Conservation (phyloP, 495 filamentous ascomycete species). For the Cetradonia linearis region DNA sequence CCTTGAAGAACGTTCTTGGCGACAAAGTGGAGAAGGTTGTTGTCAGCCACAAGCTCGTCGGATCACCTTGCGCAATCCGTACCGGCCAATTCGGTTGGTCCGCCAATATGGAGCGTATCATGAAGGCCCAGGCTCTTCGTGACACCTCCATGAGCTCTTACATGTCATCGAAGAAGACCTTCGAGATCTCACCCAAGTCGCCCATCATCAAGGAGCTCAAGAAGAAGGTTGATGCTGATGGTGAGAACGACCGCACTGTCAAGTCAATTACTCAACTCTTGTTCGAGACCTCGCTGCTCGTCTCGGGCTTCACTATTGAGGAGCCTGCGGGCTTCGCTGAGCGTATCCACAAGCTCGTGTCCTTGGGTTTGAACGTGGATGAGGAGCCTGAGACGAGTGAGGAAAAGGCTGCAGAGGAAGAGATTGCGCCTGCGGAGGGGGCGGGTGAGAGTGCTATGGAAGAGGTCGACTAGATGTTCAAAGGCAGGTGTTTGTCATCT, state of each 20-base stretch:
- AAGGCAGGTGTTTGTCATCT: slow-evolving; percentile 14
- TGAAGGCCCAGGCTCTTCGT: slow-evolving; percentile 99
- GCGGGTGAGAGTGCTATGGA: slow-evolving; percentile 60
- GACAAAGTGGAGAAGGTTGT: slow-evolving; percentile 99
- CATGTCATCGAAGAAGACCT: slow-evolving; percentile 99
- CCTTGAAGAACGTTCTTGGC: slow-evolving; percentile 95
- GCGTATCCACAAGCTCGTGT: slow-evolving; percentile 98
- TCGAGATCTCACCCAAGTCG: slow-evolving; percentile 98
- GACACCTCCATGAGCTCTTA: slow-evolving; percentile 99
- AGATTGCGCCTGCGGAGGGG: slow-evolving; percentile 46
- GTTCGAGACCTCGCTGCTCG: slow-evolving; percentile 95
- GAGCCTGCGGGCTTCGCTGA: slow-evolving; percentile 95
- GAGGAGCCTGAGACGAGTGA: slow-evolving; percentile 71
- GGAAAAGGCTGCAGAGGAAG: slow-evolving; percentile 51
- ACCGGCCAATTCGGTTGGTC: slow-evolving; percentile 99
- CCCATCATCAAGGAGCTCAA: slow-evolving; percentile 96
- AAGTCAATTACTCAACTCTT: slow-evolving; percentile 96
- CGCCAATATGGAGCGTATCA: slow-evolving; percentile 99
- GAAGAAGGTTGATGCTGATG: slow-evolving; percentile 95
- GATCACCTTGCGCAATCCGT: slow-evolving; percentile 94
- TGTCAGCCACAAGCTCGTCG: slow-evolving; percentile 94
- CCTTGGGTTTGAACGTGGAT: slow-evolving; percentile 89
- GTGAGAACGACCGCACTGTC: slow-evolving; percentile 95
- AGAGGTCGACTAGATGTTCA: slow-evolving; percentile 55
- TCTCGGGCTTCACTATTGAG: slow-evolving; percentile 98